Evolutionary conservation across 2,329 filamentous ascomycete species (phyloP).

Genomic region (Trichoderma simmonsii): DNA sequence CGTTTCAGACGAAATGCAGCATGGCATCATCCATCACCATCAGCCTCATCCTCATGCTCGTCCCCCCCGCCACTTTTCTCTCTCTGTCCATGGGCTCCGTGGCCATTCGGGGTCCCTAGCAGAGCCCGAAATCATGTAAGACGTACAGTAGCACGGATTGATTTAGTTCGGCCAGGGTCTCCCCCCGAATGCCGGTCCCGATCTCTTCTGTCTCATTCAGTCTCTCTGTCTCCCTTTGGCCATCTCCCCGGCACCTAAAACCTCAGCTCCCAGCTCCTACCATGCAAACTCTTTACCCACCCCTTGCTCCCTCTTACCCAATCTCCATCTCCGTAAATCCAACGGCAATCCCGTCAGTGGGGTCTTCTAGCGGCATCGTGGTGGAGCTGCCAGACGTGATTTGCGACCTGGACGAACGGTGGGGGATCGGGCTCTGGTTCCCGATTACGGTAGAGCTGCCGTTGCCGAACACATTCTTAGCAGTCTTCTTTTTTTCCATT

Average conservation of each 20-base stretch:
- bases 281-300: not conserved
- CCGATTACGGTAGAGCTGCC: slow-evolving; percentile 10
- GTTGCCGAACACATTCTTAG: not conserved
- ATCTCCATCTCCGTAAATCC: not conserved
- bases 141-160: not conserved
- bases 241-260: not conserved
- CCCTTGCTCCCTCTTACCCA: not conserved
- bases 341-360: not conserved
- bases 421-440: not conserved
- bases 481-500: not conserved
- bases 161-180: not conserved
- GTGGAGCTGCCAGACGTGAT: not conserved
- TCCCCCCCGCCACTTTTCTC: not conserved
- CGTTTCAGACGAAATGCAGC: not conserved
- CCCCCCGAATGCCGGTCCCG: not conserved
- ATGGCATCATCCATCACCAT: not conserved
- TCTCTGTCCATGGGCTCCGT: not conserved
- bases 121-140: not conserved
- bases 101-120: not conserved
- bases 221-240: not conserved
- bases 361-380: not conserved
- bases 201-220: not conserved
- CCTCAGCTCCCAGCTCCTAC: not conserved
- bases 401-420: not conserved
- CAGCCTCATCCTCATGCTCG: not conserved